Evolutionary conservation across 805 yeast species (phyloP).

Genomic region (Schizosaccharomyces osmophilus): DNA sequence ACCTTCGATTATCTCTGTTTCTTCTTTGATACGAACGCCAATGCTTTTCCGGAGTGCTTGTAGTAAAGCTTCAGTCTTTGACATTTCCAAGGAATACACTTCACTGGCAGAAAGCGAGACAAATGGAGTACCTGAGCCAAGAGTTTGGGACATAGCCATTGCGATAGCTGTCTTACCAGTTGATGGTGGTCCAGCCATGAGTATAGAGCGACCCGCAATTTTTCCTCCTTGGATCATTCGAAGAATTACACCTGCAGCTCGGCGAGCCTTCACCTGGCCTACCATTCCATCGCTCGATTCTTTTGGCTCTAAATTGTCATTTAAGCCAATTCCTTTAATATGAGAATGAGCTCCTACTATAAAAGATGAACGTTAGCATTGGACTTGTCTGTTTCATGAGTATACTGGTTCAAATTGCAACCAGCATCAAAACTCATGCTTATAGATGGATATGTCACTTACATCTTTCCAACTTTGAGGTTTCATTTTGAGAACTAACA

Average conservation of each 20-base stretch:
- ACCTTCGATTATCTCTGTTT: slow-evolving; percentile 92
- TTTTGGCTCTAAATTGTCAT: slow-evolving; percentile 49
- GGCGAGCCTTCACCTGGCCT: slow-evolving; percentile 83
- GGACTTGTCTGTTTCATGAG: background rate
- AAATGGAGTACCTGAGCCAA: slow-evolving; percentile 65
- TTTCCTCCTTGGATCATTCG: slow-evolving; percentile 84
- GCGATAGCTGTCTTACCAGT: slow-evolving; percentile 98
- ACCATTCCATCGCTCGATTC: slow-evolving; percentile 84
- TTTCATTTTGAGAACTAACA: background rate
- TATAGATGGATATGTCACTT: background rate
- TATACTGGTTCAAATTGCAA: background rate
- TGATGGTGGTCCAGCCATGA: slow-evolving; percentile 94
- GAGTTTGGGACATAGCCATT: slow-evolving; percentile 37
- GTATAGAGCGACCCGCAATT: slow-evolving; percentile 88
- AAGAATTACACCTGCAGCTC: slow-evolving; percentile 82
- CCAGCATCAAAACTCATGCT: background rate
- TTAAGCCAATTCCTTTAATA: slow-evolving; percentile 77
- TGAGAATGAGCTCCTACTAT: slow-evolving; percentile 90
- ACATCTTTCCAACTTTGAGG: background rate
- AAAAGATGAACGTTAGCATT: background rate
- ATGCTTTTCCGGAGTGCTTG: slow-evolving; percentile 91
- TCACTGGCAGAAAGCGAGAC: slow-evolving; percentile 90
- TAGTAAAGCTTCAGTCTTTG: slow-evolving; percentile 86
- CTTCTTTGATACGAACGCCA: slow-evolving; percentile 87
- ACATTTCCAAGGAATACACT: slow-evolving; percentile 69